Base-by-base conservation (phyloP, 441 rosid species). In the Populus hybrid region DNA sequence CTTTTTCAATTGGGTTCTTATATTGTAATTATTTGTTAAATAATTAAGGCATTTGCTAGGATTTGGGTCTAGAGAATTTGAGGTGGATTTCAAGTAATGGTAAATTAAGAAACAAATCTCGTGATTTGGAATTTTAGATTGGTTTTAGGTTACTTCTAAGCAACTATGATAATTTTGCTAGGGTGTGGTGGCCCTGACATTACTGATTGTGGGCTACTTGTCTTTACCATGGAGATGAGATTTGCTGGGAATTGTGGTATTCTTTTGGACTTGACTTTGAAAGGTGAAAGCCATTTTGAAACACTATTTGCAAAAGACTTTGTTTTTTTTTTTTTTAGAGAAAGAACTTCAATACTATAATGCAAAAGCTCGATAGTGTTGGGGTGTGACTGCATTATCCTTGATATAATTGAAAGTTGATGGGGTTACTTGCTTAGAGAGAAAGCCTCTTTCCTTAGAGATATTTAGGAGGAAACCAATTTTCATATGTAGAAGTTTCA, bases 381-480 rank as follows among this genome's bases (percentile, higher is more conserved):
- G 85, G 88, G 75, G 88, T 94, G 98, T 94, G 61, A 94, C 91
- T 32, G 69, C 87, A 67, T 79, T 80, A 1, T 93, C 92, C 10
- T 8, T 79, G 72, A 80, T 92, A 65, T 90, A 90, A 73, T 73
- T 95, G 36, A 90, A 86, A 80, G 91, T 91, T 54, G 95, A 95
- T 70, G 90, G 88, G 28, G 75, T 79, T 21, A 80, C 90, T 74
- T 87, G 85, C 64, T 70, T 95, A 86, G 84, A 38, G 93, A 89
- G 84, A 81, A 85, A 76, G 90, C 95, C 69, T 72, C 93, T 35
- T 40, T 86, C 54, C 93, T 95, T 24, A 84, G 98, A 81, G 98
- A 92, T 85, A 82, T 91, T 91, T 95, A 98, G 98, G 98, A 95
- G 84, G 98, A 94, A 73, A 94, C 97, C 68, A 94, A 98, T 82